phyloP scores from a whole-genome alignment of 2,329 filamentous ascomycete genomes.

The Westerdykella sp. region DNA sequence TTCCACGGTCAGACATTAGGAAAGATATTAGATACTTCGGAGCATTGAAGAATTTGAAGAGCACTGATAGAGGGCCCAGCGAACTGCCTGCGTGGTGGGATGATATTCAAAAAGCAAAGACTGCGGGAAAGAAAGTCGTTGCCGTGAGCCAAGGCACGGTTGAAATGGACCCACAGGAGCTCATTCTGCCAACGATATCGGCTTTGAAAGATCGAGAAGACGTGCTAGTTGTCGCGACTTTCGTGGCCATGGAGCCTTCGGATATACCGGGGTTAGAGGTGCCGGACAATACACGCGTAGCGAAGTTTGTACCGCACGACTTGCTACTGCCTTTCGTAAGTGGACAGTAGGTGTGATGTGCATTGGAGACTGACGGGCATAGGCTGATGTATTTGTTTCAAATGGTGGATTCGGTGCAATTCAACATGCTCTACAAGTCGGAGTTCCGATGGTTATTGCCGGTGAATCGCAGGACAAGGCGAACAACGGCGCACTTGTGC shows the following conservation, averaged over 20 bases:
- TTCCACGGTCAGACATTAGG: constrained; percentile 33
- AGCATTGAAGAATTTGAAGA: constrained; percentile 14
- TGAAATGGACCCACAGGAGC: constrained; percentile 34
- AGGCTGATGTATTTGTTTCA: constrained; percentile 41
- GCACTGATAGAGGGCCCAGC: background rate
- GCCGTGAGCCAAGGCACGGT: constrained; percentile 47
- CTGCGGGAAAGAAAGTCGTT: constrained; percentile 39
- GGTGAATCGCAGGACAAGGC: constrained; percentile 38
- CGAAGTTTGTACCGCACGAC: constrained; percentile 48
- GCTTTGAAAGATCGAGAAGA: constrained; percentile 41
- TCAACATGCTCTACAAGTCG: constrained; percentile 41
- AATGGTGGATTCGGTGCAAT: constrained; percentile 49
- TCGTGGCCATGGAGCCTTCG: constrained; percentile 26
- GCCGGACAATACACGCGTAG: constrained; percentile 40
- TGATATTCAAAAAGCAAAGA: constrained; percentile 37
- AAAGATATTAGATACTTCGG: constrained; percentile 42
- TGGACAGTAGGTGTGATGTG: constrained; percentile 1
- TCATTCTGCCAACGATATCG: constrained; percentile 43
- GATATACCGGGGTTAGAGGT: constrained; percentile 17
- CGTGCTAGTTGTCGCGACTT: constrained; percentile 34
- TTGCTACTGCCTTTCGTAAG: constrained; percentile 35
- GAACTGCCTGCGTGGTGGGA: constrained; percentile 44
- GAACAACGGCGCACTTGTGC: constrained; percentile 39
- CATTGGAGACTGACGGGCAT: constrained; percentile 1
- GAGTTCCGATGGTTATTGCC: constrained; percentile 45